Percentiles rank a stretch among this genome's conserved stretches.
phyloP scores from a whole-genome alignment of 225 moss, liverwort and hornwort genomes.

The Marchantia paleacea region DNA sequence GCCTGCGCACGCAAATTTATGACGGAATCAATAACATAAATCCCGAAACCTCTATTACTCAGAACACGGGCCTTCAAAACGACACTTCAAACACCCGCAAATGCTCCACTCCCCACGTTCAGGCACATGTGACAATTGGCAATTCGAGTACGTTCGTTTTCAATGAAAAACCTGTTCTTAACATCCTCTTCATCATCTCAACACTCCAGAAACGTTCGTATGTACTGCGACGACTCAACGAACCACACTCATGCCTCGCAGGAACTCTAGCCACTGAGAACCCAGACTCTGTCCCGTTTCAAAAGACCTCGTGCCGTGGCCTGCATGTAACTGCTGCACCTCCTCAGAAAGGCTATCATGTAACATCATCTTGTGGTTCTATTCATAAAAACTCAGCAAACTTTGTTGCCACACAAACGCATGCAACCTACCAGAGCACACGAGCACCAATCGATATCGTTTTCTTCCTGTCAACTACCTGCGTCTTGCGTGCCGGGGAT shows the following conservation, averaged over 20 bases:
- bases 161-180: not conserved
- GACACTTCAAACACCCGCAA: not conserved
- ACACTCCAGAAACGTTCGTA: not conserved
- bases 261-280: not conserved
- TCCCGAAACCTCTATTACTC: not conserved
- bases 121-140: not conserved
- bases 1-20: conserved; percentile 10
- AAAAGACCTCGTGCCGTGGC: not conserved
- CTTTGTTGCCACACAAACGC: conserved; percentile 2
- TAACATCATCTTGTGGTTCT: conserved; percentile 1
- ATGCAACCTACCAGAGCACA: conserved; percentile 10
- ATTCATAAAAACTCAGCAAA: not conserved
- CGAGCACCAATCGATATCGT: conserved; percentile 14
- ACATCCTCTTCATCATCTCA: not conserved
- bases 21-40: conserved; percentile 10
- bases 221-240: not conserved
- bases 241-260: not conserved
- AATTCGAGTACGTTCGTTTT: not conserved
- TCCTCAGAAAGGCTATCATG: not conserved
- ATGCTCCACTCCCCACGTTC: not conserved
- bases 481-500: conserved; percentile 19
- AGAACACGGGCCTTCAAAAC: not conserved
- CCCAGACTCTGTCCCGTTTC: not conserved
- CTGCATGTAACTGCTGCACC: conserved; percentile 13
- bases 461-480: conserved; percentile 17